Percentiles rank a stretch among this genome's conserved stretches.
Conservation (phyloP, 768 basidiomycete genomes). For the Tylopilus vinaceipallidus region DNA sequence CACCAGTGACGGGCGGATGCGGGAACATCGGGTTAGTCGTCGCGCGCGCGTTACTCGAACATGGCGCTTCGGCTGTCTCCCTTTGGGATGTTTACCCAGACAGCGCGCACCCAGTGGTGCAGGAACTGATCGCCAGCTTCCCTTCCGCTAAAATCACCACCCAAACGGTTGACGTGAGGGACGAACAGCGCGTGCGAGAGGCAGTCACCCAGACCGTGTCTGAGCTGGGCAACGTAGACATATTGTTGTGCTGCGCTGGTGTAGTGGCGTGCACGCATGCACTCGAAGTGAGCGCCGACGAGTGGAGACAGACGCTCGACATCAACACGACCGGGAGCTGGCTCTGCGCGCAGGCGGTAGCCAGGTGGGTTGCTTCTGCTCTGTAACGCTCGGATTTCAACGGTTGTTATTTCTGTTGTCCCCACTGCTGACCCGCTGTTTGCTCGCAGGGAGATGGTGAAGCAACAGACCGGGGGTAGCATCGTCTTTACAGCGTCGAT, state of each 20-base stretch:
- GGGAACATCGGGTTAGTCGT: slow-evolving; percentile 38
- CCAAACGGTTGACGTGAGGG: slow-evolving; percentile 35
- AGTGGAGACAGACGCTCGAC: slow-evolving; percentile 40
- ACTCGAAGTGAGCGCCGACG: slow-evolving; percentile 28
- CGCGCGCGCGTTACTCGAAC: slow-evolving; percentile 42
- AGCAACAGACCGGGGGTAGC: slow-evolving; percentile 39
- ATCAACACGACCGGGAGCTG: slow-evolving; percentile 46
- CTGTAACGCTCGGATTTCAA: not conserved
- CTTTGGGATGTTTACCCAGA: slow-evolving; percentile 25
- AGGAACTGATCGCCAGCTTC: slow-evolving; percentile 23
- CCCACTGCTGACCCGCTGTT: not conserved
- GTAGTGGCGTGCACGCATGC: slow-evolving; percentile 37
- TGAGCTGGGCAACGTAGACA: slow-evolving; percentile 34
- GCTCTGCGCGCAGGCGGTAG: slow-evolving; percentile 43
- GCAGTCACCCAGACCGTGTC: slow-evolving; percentile 26
- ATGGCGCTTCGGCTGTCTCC: slow-evolving; percentile 34
- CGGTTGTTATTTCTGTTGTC: not conserved
- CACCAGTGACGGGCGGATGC: slow-evolving; percentile 43
- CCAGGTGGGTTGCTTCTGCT: slow-evolving; percentile 23
- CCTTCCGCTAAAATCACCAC: slow-evolving; percentile 34
- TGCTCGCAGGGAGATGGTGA: slow-evolving; percentile 40
- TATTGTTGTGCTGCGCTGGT: slow-evolving; percentile 44
- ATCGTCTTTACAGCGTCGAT: slow-evolving; percentile 44
- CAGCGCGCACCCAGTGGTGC: slow-evolving; percentile 4
- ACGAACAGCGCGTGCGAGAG: slow-evolving; percentile 24